Base-by-base conservation (phyloP, 1,139 yeast species). In the Yamadazyma songkhlaensis region DNA sequence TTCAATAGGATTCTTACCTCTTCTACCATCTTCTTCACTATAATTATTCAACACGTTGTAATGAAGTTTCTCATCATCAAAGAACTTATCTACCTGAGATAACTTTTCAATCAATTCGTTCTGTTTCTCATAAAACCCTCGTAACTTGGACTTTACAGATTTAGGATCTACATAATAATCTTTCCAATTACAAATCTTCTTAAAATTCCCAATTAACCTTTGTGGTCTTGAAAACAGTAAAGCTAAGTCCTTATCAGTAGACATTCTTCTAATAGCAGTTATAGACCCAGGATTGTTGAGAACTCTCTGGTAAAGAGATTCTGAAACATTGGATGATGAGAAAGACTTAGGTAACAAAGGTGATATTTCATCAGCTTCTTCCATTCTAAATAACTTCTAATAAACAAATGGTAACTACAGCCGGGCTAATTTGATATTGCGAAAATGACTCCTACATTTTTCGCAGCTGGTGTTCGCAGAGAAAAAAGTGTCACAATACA, bases 61-160 rank as follows among this genome's bases (percentile, higher is more conserved):
- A 46, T 83, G 87, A 40, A 84, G 58, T 34, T 60, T 72, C 1
- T 89, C 90, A 3, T 88, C 78, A 54, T 84, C 94, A 36, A 85
- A 65, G 40, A 84, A 65, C 39, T 70, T 64, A 53, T 85, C 95
- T 24, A 85, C 78, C 43, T 77, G 84, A 35, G 60, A 57, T 47
- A 77, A 82, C 37, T 77, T 66, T 23, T 72, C 75, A 42, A 84
- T 77, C 41, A 81, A 56, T 25, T 67, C 74, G 51, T 85, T 84
- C 56, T 84, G 90, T 4, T 61, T 54, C 29, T 56, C 48, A 52
- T 78, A 79, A 51, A 62, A 78, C 6, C 51, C 39, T 29, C 58
- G 53, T 6, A 37, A 15, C 10, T 46, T 38, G 29, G 44, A 53
- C 27, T 52, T 54, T 27, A 67, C 50, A 6, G 43, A 44, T 4